Base-by-base conservation (phyloP, 1,284 basidiomycete species). In the Naganishia albida region DNA sequence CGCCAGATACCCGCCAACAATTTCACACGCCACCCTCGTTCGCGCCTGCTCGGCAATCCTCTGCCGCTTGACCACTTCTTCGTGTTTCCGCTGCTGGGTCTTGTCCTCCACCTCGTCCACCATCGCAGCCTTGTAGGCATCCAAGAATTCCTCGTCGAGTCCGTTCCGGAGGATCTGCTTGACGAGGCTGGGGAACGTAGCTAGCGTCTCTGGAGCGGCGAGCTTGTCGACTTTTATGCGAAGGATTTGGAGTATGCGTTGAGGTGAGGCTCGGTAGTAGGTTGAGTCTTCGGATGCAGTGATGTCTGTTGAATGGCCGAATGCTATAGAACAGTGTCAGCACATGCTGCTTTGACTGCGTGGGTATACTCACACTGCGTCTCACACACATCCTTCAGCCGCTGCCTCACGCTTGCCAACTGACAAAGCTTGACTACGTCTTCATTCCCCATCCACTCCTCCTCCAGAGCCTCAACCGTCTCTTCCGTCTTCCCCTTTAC, bases 1-100 rank as follows among this genome's bases (percentile, higher is more conserved):
- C 13, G 50, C 30, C 10, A 67, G 52, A 56, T 67, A 67, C 46
- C 60, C 42, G 1, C 66, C 66, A 12, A 67, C 40, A 10, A 67
- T 34, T 28, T 67, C 66, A 46, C 51, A 62, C n/a, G 63, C 62
- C 7, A 67, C 49, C 40, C 57, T 64, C 28, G 50, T 34, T 28
- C 66, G 28, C 44, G 66, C 66, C 52, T 64, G 56, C 38, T 63
- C 44, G 0, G 50, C 43, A 23, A 62, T 44, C 15, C 49, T 34
- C 8, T 40, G 48, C 39, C 44, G 28, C 46, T 23, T 40, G 8
- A 4, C 53, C 16, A 50, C 50, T n/a, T 54, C 63, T 8, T 39
- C 51, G 20, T 30, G n/a, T 44, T 55, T 63, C 49, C 43, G 52
- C 42, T 28, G 49, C 39, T 26, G 26, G 13, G 28, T 44, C 60